Evolutionary conservation across 495 filamentous ascomycete species (phyloP).

Genomic region (Elasticomyces elasticus): DNA sequence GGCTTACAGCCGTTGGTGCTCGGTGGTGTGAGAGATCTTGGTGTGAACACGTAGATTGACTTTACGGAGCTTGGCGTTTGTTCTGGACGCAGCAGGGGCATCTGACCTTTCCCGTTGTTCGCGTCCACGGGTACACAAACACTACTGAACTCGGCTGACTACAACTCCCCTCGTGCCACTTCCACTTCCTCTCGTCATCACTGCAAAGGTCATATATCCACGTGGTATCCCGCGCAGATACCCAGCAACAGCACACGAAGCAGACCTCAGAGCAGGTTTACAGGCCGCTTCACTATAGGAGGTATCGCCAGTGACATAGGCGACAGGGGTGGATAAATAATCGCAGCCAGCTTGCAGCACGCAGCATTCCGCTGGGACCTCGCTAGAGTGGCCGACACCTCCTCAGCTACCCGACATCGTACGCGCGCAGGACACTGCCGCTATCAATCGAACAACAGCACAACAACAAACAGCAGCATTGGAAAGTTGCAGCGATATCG

Average conservation of each 20-base stretch:
- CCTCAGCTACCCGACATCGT: background rate
- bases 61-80: background rate
- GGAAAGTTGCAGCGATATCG: background rate
- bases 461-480: background rate
- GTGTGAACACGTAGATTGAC: background rate
- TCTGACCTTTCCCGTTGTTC: background rate
- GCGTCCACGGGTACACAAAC: background rate
- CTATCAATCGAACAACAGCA: background rate
- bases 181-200: background rate
- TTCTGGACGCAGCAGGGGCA: too few relatives aligned
- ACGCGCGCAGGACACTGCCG: background rate
- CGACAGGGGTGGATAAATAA: background rate
- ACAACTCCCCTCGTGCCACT: background rate
- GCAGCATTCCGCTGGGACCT: background rate
- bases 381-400: background rate
- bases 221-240: background rate
- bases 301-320: background rate
- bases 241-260: background rate
- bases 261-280: background rate
- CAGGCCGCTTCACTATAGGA: background rate
- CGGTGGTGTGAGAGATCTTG: too few relatives aligned
- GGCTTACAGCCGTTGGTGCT: too few relatives aligned
- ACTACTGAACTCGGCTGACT: background rate
- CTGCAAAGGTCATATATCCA: background rate
- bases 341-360: too few relatives aligned